phyloP scores from a whole-genome alignment of 2,329 filamentous ascomycete species.

The Pezicula carpinea region DNA sequence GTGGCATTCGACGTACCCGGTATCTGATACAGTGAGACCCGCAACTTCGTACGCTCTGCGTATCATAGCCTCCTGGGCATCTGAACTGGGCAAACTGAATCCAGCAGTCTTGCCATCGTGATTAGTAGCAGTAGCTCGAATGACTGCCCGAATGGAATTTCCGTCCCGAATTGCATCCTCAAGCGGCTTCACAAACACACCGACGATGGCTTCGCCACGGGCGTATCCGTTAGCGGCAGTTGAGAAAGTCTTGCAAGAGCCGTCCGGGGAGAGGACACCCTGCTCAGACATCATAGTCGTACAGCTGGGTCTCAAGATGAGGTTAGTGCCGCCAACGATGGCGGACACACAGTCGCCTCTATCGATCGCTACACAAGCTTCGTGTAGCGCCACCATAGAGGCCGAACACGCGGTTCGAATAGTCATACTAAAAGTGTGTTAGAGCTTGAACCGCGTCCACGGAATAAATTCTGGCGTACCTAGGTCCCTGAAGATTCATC shows the following conservation, averaged over 20 bases:
- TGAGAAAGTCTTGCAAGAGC: conserved; percentile 45
- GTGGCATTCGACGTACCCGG: conserved; percentile 8
- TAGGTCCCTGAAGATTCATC: too few relatives aligned
- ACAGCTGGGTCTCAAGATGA: background rate
- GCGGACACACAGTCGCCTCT: background rate
- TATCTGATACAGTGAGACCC: background rate
- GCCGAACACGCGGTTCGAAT: too few relatives aligned
- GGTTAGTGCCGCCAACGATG: conserved; percentile 1
- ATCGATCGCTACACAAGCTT: too few relatives aligned
- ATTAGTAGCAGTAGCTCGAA: conserved; percentile 47
- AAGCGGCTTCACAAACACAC: conserved; percentile 53
- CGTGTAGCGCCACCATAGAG: too few relatives aligned
- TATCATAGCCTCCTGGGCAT: background rate
- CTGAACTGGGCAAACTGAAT: conserved; percentile 14
- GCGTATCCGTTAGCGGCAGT: conserved; percentile 56
- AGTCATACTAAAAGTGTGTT: too few relatives aligned
- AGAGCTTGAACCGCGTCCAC: too few relatives aligned
- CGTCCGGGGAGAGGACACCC: conserved; percentile 39
- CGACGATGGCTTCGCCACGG: conserved; percentile 54
- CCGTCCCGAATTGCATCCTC: conserved; percentile 51
- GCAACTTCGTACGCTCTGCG: background rate
- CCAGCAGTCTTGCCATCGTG: conserved; percentile 52
- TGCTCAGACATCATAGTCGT: background rate
- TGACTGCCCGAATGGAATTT: conserved; percentile 50
- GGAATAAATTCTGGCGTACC: too few relatives aligned